Evolutionary conservation across 2,329 filamentous ascomycete species (phyloP).

Genomic region (Arthroderma sp.): DNA sequence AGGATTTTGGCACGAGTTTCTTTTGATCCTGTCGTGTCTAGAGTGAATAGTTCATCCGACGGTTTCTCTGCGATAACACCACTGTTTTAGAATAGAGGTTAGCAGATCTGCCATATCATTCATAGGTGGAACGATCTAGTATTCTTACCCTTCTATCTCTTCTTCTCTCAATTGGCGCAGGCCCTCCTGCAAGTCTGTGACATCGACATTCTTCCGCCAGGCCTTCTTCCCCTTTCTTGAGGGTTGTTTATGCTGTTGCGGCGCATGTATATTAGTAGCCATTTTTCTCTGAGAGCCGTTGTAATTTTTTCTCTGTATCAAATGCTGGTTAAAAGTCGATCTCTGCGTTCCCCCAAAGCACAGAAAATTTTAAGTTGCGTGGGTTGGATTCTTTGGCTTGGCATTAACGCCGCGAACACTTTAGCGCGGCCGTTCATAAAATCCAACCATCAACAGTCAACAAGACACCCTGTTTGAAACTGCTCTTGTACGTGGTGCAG

Average conservation of each 20-base stretch:
- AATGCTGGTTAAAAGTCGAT: no score
- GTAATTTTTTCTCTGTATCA: no score
- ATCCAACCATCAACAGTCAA: no score
- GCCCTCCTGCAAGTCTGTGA: slow-evolving; percentile 71
- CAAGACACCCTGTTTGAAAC: neutral
- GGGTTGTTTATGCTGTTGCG: slow-evolving; percentile 71
- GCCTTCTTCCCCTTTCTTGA: slow-evolving; percentile 97
- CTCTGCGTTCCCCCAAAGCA: no score
- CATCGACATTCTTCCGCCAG: slow-evolving; percentile 96
- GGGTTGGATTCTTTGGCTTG: no score
- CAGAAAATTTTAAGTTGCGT: no score
- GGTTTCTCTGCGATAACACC: slow-evolving; percentile 74
- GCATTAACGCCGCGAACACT: no score
- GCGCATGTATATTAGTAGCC: slow-evolving; percentile 39
- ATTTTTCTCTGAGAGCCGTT: slow-evolving; percentile 12
- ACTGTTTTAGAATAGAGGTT: slow-evolving; percentile 33
- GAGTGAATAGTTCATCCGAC: slow-evolving; percentile 69
- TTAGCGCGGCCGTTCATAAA: no score
- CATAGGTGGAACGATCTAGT: slow-evolving; percentile 3
- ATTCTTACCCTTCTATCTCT: slow-evolving; percentile 67
- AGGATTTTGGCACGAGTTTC: slow-evolving; percentile 51
- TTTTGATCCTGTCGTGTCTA: slow-evolving; percentile 63
- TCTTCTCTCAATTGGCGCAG: slow-evolving; percentile 76
- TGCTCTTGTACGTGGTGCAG: no score
- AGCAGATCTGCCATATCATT: neutral